phyloP scores from a whole-genome alignment of 257 asterid species.

The Forsythia suspensa region DNA sequence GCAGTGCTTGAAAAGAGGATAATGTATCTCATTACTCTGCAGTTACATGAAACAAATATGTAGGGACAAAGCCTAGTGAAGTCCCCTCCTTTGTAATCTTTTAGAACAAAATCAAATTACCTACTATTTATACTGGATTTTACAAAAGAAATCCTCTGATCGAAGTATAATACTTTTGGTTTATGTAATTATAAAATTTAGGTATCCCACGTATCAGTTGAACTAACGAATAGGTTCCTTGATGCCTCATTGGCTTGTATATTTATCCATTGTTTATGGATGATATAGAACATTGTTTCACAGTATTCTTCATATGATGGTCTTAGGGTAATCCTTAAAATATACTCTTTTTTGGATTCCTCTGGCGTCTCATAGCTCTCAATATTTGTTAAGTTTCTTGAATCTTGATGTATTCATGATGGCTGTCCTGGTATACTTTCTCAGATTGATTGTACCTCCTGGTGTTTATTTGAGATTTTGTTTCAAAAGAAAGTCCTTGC shows the following conservation, averaged over 20 bases:
- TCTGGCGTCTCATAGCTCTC: not conserved
- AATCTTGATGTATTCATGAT: conserved; percentile 6
- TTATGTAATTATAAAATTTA: not conserved
- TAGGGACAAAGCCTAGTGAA: not conserved
- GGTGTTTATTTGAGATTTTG: conserved; percentile 14
- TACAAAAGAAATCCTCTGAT: not conserved
- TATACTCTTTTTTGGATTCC: not conserved
- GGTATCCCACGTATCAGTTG: not conserved
- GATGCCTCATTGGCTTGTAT: not conserved
- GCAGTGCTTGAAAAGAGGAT: not conserved
- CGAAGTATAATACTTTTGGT: not conserved
- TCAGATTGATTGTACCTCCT: not conserved
- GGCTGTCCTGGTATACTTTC: conserved; percentile 4
- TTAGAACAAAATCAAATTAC: not conserved
- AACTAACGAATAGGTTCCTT: not conserved
- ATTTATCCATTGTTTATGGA: not conserved
- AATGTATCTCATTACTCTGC: not conserved
- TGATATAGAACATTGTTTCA: not conserved
- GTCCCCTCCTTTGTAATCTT: not conserved
- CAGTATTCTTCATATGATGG: not conserved
- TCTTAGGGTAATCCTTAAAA: not conserved
- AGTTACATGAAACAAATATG: not conserved
- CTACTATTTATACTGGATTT: not conserved
- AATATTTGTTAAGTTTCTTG: not conserved
- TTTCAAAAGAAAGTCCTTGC: conserved; percentile 1